phyloP scores from a whole-genome alignment of 108 stramenopile species.

The Nannochloropsis oceanica region DNA sequence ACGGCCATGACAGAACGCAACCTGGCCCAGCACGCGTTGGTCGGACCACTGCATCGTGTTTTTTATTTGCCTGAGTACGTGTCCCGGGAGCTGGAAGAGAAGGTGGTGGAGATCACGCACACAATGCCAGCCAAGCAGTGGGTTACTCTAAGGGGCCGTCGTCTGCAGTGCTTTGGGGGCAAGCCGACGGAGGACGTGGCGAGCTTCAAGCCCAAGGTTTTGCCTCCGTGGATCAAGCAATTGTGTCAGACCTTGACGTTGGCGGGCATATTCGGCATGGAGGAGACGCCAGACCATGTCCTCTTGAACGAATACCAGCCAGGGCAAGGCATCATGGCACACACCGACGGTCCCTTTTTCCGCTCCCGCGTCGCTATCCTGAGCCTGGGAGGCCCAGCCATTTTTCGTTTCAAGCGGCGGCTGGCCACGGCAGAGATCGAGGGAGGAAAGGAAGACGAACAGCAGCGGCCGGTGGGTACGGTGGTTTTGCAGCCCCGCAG shows the following conservation, averaged over 20 bases:
- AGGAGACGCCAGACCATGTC: constrained; percentile 19
- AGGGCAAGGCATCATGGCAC: constrained; percentile 24
- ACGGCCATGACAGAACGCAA: neutral
- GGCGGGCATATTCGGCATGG: neutral
- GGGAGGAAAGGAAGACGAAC: neutral
- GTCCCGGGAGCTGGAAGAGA: constrained; percentile 2
- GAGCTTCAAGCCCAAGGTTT: constrained; percentile 5
- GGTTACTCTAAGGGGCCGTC: constrained; percentile 14
- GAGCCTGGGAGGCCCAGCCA: constrained; percentile 14
- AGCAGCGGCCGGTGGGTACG: no score
- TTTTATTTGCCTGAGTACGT: constrained; percentile 24
- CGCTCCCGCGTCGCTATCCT: constrained; percentile 13
- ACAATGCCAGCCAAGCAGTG: neutral
- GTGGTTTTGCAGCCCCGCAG: neutral
- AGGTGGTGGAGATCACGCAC: neutral
- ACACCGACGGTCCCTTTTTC: constrained; percentile 37
- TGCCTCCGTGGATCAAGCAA: constrained; percentile 19
- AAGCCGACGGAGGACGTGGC: constrained; percentile 3
- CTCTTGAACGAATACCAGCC: constrained; percentile 16
- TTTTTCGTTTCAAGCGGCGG: constrained; percentile 15
- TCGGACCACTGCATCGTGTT: neutral
- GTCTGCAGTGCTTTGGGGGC: constrained; percentile 29
- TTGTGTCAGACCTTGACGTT: constrained; percentile 5
- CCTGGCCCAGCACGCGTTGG: neutral
- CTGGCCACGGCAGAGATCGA: neutral